Percentiles rank a stretch among this genome's conserved stretches.
Conservation (phyloP, 352 stramenopile genomes). For the Phytophthora tubulina region DNA sequence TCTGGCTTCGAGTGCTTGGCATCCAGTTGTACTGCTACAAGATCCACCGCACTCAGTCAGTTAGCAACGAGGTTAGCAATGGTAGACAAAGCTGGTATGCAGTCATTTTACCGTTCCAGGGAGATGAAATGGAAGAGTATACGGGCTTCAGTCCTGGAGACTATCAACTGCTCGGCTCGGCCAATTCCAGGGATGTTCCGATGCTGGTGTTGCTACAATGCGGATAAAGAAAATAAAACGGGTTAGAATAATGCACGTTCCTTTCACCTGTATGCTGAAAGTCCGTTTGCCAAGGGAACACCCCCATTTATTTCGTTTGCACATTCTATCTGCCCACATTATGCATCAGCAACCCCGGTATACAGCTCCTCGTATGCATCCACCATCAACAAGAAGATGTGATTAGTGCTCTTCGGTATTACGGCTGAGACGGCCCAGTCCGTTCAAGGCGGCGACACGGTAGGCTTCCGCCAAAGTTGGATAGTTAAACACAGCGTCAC, state of each 20-base stretch:
- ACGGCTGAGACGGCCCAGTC: conserved; percentile 85
- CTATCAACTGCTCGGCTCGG: conserved; percentile 31
- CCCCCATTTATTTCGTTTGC: conserved; percentile 38
- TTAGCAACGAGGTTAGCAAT: conserved; percentile 1
- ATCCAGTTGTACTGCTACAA: conserved; percentile 44
- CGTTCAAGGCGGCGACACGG: conserved; percentile 88
- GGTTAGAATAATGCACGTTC: not conserved
- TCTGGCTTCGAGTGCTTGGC: conserved; percentile 41
- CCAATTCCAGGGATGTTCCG: conserved; percentile 31
- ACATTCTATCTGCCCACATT: conserved; percentile 38
- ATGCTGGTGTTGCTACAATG: conserved; percentile 31
- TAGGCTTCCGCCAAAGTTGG: conserved; percentile 93
- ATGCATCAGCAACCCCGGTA: conserved; percentile 19
- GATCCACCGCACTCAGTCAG: conserved; percentile 7
- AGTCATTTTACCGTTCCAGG: conserved; percentile 38
- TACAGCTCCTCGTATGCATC: conserved; percentile 18
- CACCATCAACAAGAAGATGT: conserved; percentile 14
- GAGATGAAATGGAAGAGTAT: conserved; percentile 39
- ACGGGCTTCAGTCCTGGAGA: conserved; percentile 31
- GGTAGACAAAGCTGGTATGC: conserved; percentile 7
- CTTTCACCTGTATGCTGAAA: conserved; percentile 20
- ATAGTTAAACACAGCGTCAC: conserved; percentile 94
- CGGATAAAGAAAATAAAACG: conserved; percentile 21
- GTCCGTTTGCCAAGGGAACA: conserved; percentile 5
- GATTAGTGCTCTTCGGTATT: conserved; percentile 76